phyloP scores from a whole-genome alignment of 306 rosid species.

The Trichosanthes truncata region DNA sequence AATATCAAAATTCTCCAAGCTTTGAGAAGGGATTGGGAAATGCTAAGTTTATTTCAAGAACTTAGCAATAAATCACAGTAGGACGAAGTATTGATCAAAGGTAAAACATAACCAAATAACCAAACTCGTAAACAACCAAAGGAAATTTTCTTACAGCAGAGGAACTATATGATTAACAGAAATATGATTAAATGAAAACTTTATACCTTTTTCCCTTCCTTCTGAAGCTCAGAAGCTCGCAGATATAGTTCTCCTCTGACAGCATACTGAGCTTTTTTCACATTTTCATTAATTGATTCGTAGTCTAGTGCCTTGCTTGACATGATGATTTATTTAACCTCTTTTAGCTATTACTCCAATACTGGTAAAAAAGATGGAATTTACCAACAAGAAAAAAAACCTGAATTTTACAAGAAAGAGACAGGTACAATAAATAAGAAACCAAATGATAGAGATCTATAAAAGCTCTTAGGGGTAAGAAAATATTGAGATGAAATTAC shows the following conservation, averaged over 20 bases:
- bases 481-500: neutral
- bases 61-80: neutral
- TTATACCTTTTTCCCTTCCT: slow-evolving; percentile 90
- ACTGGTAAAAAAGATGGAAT: neutral
- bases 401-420: slow-evolving; percentile 17
- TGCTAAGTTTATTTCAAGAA: neutral
- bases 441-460: neutral
- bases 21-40: neutral
- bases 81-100: neutral
- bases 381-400: slow-evolving; percentile 17
- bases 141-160: neutral
- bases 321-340: slow-evolving; percentile 41
- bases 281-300: slow-evolving; percentile 70
- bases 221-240: slow-evolving; percentile 96
- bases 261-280: slow-evolving; percentile 91
- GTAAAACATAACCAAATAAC: neutral
- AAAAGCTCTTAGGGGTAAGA: neutral
- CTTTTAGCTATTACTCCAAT: slow-evolving; percentile 18
- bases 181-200: neutral
- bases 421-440: neutral
- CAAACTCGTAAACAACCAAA: neutral
- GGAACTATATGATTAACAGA: neutral
- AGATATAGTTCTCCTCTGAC: slow-evolving; percentile 97
- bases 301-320: slow-evolving; percentile 70
- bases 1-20: neutral